Percentiles rank a stretch among this genome's conserved stretches.
Conservation (phyloP, 1,284 basidiomycete species). For the Tilletia setariae region DNA sequence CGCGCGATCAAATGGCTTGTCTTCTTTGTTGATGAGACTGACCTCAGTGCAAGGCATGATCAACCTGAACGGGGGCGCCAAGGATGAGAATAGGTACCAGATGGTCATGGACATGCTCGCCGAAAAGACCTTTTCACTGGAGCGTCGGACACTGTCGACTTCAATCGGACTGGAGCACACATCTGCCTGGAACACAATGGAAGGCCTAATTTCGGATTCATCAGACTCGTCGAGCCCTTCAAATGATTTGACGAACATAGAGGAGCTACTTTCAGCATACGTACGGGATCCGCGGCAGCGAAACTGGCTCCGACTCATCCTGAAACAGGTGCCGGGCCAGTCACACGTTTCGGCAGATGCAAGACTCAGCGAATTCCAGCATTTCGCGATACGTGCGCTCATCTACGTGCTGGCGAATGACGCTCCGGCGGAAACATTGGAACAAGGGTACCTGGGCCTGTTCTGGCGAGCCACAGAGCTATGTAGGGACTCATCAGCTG, state of each 20-base stretch:
- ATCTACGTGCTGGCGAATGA: neutral
- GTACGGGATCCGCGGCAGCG: neutral
- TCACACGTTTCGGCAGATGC: neutral
- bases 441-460: neutral
- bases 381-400: neutral
- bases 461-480: conserved; percentile 5
- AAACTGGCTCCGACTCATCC: neutral
- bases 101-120: neutral
- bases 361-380: neutral
- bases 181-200: neutral
- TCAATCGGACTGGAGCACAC: conserved; percentile 5
- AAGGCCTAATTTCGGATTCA: neutral
- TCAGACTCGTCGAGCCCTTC: neutral
- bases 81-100: too few species aligned
- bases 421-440: neutral
- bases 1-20: neutral
- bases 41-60: neutral
- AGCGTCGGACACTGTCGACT: neutral
- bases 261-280: neutral
- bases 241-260: neutral
- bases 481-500: too few species aligned
- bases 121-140: neutral
- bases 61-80: neutral
- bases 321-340: neutral
- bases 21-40: neutral